Evolutionary conservation across 176 grass and related monocot genomes (phyloP).

Genomic region (Cenchrus americanus): DNA sequence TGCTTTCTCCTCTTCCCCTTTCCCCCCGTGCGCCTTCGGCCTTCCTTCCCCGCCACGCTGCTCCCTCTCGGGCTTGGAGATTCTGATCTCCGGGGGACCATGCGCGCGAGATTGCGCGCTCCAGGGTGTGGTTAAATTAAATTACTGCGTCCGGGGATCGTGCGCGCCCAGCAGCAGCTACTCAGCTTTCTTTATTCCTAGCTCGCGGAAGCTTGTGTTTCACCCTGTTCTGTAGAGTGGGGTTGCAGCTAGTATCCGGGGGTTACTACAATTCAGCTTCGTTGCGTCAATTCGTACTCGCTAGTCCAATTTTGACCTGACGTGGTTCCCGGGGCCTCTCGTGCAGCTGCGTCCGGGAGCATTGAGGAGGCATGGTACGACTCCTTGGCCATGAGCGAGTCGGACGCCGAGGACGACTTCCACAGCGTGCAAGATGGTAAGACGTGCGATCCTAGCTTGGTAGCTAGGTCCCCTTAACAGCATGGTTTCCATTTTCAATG

Average conservation of each 20-base stretch:
- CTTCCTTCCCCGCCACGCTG: background rate
- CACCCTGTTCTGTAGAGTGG: slow-evolving; percentile 36
- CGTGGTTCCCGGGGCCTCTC: slow-evolving; percentile 33
- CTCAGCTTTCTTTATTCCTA: slow-evolving; percentile 11
- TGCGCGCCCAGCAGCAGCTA: background rate
- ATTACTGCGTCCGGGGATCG: slow-evolving; percentile 33
- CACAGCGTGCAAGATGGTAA: slow-evolving; percentile 92
- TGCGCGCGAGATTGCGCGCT: slow-evolving; percentile 38
- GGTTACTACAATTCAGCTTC: background rate
- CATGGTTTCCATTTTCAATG: background rate
- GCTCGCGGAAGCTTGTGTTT: background rate
- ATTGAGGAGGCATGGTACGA: slow-evolving; percentile 90
- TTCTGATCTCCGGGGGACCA: slow-evolving; percentile 62
- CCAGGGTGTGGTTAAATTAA: slow-evolving; percentile 34
- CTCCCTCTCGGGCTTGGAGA: background rate
- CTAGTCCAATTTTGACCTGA: slow-evolving; percentile 39
- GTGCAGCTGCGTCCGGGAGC: slow-evolving; percentile 57
- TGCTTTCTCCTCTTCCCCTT: background rate
- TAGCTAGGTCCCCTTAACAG: background rate
- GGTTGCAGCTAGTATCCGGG: slow-evolving; percentile 16
- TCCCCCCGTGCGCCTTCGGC: background rate
- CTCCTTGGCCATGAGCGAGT: slow-evolving; percentile 64
- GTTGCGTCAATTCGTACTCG: slow-evolving; percentile 23
- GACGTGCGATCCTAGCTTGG: background rate
- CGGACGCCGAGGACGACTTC: slow-evolving; percentile 90